These are phyloP conservation scores for Talaromyces proteolyticus DNA, from an alignment of 495 filamentous ascomycete genomes.

Conservation along the genomic window DNA sequence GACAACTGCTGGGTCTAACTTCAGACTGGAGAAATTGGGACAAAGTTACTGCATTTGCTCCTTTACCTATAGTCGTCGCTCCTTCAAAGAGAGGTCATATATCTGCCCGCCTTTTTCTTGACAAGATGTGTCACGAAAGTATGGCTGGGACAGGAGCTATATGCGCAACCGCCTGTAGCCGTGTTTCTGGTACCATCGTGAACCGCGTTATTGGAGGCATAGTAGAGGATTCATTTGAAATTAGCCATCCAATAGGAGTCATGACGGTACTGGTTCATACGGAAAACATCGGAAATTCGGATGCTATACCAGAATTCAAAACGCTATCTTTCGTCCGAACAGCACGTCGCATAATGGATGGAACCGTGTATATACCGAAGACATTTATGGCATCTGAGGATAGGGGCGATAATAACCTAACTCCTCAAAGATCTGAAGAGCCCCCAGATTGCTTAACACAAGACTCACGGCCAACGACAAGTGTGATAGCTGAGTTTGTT, in stretches of 20 bases:
- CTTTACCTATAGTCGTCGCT: constrained; percentile 6
- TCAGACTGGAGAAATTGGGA: constrained; percentile 4
- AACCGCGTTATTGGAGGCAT: constrained; percentile 1
- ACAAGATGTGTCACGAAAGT: constrained; percentile 10
- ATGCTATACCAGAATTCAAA: constrained; percentile 1
- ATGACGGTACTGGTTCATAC: neutral
- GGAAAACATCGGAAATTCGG: neutral
- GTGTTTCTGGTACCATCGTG: constrained; percentile 6
- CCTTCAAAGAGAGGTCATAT: constrained; percentile 3
- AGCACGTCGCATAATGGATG: constrained; percentile 5
- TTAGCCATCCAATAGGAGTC: constrained; percentile 4
- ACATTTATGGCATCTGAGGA: neutral
- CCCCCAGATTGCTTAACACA: too few relatives aligned
- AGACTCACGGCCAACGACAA: too few relatives aligned
- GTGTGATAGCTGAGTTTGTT: neutral
- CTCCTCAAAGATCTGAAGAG: too few relatives aligned
- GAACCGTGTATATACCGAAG: constrained; percentile 3
- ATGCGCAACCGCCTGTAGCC: constrained; percentile 5
- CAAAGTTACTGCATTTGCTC: constrained; percentile 1
- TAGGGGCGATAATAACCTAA: too few relatives aligned
- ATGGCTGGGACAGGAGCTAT: constrained; percentile 7
- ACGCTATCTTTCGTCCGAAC: constrained; percentile 7
- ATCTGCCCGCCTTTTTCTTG: constrained; percentile 3
- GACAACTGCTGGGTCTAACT: neutral
- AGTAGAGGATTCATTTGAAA: neutral